Conservation (phyloP, 495 filamentous ascomycete species). For the Penicillium cosmopolitanum region DNA sequence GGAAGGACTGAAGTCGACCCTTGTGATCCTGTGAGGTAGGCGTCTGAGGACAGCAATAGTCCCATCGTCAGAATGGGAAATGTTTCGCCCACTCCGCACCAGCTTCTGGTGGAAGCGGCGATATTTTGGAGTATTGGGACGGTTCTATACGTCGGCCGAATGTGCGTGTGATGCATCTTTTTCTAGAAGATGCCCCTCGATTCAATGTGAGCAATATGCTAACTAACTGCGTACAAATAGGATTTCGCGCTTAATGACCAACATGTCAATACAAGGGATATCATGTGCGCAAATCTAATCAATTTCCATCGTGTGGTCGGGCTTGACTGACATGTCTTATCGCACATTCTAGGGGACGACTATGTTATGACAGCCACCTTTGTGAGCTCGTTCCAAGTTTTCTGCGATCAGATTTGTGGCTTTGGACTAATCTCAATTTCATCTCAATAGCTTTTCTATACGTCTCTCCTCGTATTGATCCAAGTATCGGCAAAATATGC, state of each 20-base stretch:
- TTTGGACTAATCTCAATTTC: neutral
- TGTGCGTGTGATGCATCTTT: constrained; percentile 25
- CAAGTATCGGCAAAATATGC: constrained; percentile 60
- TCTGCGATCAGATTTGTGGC: neutral
- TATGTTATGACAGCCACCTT: constrained; percentile 60
- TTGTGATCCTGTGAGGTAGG: neutral
- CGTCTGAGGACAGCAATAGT: neutral
- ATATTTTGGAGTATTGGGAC: constrained; percentile 41
- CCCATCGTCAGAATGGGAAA: constrained; percentile 34
- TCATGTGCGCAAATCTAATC: constrained; percentile 34
- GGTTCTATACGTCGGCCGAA: constrained; percentile 36
- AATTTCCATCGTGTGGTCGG: neutral
- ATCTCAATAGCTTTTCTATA: constrained; percentile 52
- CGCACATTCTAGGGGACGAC: constrained; percentile 47
- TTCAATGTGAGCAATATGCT: neutral
- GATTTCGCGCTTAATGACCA: constrained; percentile 34
- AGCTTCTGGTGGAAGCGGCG: constrained; percentile 36
- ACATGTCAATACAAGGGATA: constrained; percentile 37
- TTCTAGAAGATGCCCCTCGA: neutral
- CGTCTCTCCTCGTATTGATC: constrained; percentile 56
- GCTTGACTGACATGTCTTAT: neutral
- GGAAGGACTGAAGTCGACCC: neutral
- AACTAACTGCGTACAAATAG: constrained; percentile 23
- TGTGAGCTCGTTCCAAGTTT: constrained; percentile 31
- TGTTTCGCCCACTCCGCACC: constrained; percentile 37